phyloP scores from a whole-genome alignment of 2,329 filamentous ascomycete genomes.

The Massarina eburnea region DNA sequence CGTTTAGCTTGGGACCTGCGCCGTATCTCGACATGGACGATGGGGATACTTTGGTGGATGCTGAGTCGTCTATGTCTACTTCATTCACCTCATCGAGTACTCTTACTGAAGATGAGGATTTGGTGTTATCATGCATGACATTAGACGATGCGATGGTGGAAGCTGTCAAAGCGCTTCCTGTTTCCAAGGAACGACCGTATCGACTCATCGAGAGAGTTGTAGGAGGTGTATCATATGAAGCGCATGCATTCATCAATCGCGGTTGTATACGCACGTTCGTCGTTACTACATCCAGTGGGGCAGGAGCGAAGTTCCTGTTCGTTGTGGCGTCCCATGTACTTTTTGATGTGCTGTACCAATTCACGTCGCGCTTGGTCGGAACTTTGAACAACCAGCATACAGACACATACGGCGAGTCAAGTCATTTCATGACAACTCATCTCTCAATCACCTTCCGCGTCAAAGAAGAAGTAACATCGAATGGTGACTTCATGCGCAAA shows the following conservation, averaged over 20 bases:
- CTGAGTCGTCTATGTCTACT: neutral
- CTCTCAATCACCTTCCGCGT: constrained; percentile 7
- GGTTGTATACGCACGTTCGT: constrained; percentile 7
- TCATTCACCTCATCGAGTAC: too few relatives aligned
- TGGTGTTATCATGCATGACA: constrained; percentile 2
- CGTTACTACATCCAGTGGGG: constrained; percentile 4
- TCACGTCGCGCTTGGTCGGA: constrained; percentile 1
- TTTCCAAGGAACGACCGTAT: constrained; percentile 8
- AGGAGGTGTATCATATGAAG: constrained; percentile 7
- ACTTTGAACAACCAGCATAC: neutral
- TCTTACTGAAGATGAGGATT: neutral
- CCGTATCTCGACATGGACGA: constrained; percentile 7
- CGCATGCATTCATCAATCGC: constrained; percentile 8
- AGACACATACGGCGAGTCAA: too few relatives aligned
- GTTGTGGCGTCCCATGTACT: constrained; percentile 2
- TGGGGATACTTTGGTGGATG: constrained; percentile 10
- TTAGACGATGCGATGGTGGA: constrained; percentile 6
- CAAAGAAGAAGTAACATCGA: constrained; percentile 5
- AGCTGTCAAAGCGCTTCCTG: constrained; percentile 9
- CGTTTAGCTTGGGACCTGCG: constrained; percentile 6
- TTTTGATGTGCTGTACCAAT: constrained; percentile 7
- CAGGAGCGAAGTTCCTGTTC: constrained; percentile 1
- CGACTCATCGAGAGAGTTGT: constrained; percentile 8
- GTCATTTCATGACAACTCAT: constrained; percentile 8
- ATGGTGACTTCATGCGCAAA: constrained; percentile 5